Evolutionary conservation across 306 rosid genomes (phyloP).

Genomic region (Quercus bicolor): DNA sequence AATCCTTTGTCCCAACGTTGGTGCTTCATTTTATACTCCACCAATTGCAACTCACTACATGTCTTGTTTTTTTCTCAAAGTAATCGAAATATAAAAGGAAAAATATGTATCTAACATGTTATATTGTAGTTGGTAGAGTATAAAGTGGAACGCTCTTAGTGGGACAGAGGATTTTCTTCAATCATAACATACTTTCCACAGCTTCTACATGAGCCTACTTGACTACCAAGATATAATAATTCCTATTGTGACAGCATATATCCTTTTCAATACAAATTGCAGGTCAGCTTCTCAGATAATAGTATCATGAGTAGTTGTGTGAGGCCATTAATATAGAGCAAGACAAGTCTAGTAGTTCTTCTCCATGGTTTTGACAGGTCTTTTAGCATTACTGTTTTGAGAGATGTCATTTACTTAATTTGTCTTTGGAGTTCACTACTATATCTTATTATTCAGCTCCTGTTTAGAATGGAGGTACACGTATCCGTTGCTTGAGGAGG

Average conservation of each 20-base stretch:
- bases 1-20: too few species aligned
- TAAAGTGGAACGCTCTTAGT: too few species aligned
- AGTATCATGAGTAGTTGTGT: slow-evolving; percentile 84
- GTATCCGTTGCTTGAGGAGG: slow-evolving; percentile 79
- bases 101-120: too few species aligned
- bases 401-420: slow-evolving; percentile 10
- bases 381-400: slow-evolving; percentile 11
- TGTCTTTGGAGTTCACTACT: slow-evolving; percentile 29
- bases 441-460: slow-evolving; percentile 65
- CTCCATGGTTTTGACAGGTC: slow-evolving; percentile 95
- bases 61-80: too few species aligned
- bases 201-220: too few species aligned
- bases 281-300: slow-evolving; percentile 61
- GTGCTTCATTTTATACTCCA: too few species aligned
- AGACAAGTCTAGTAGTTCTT: slow-evolving; percentile 75
- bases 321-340: slow-evolving; percentile 55
- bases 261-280: neutral
- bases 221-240: too few species aligned
- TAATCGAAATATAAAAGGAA: too few species aligned
- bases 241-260: too few species aligned
- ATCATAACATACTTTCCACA: too few species aligned
- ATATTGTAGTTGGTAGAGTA: too few species aligned
- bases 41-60: accelerated
- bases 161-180: too few species aligned
- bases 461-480: slow-evolving; percentile 96